Percentiles rank a stretch among this genome's conserved stretches.
These are phyloP conservation scores for Epichloe uncinata DNA, from an alignment of 2,329 filamentous ascomycete genomes.

Conservation along the genomic window DNA sequence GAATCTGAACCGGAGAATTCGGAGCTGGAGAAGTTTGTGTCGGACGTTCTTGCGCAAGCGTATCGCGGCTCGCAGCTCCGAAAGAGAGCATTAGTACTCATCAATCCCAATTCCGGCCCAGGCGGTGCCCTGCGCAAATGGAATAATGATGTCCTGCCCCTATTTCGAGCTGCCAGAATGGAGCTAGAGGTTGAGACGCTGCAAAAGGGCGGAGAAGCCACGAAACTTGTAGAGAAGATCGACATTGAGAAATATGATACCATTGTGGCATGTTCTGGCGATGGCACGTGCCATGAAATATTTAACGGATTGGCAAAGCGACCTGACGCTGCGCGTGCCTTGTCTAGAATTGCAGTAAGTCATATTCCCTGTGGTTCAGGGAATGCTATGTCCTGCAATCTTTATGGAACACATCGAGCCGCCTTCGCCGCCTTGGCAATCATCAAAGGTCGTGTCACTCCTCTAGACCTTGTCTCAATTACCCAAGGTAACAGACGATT, in stretches of 20 bases:
- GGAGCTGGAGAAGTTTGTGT: slow-evolving; percentile 47
- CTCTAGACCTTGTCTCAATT: slow-evolving; percentile 75
- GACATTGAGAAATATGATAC: slow-evolving; percentile 75
- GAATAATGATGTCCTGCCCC: slow-evolving; percentile 60
- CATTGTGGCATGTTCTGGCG: slow-evolving; percentile 79
- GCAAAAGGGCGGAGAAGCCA: slow-evolving; percentile 59
- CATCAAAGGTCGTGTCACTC: slow-evolving; percentile 75
- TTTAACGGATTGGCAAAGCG: slow-evolving; percentile 84
- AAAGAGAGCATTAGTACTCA: slow-evolving; percentile 73
- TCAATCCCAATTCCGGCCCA: slow-evolving; percentile 85
- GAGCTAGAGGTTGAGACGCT: slow-evolving; percentile 62
- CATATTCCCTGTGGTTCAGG: slow-evolving; percentile 89
- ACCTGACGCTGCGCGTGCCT: slow-evolving; percentile 57
- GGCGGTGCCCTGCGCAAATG: slow-evolving; percentile 64
- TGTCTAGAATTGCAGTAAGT: slow-evolving; percentile 65
- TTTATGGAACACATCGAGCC: slow-evolving; percentile 67
- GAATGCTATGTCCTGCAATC: slow-evolving; percentile 84
- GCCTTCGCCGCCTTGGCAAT: slow-evolving; percentile 69
- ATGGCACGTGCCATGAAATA: slow-evolving; percentile 83
- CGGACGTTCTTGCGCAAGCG: slow-evolving; percentile 50
- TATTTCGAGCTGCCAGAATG: slow-evolving; percentile 73
- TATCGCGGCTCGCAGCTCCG: slow-evolving; percentile 55
- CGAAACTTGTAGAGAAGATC: slow-evolving; percentile 59
- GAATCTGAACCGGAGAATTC: slow-evolving; percentile 15
- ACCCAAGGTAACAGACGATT: slow-evolving; percentile 65